These are phyloP conservation scores for Flaveria linearis DNA, from an alignment of 129 eudicot species.

Conservation along the genomic window DNA sequence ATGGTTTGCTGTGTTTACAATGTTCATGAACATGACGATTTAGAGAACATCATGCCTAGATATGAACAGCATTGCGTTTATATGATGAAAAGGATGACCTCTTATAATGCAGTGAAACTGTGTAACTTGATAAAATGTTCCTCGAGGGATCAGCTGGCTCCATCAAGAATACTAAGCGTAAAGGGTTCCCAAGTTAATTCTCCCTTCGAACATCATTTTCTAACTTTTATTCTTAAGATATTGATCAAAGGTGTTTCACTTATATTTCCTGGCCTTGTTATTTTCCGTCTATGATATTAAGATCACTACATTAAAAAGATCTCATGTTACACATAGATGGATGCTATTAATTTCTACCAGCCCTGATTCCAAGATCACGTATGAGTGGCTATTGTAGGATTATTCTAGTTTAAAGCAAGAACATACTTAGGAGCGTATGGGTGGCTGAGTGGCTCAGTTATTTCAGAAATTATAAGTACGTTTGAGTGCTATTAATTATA, in stretches of 20 bases:
- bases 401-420: conserved; percentile 1
- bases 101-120: background rate
- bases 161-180: background rate
- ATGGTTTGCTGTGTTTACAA: conserved; percentile 6
- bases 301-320: background rate
- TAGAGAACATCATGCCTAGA: conserved; percentile 4
- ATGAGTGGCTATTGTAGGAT: background rate
- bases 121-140: background rate
- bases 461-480: background rate
- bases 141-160: conserved; percentile 1
- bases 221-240: background rate
- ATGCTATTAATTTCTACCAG: background rate
- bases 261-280: conserved; percentile 1
- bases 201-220: background rate
- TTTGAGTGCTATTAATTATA: background rate
- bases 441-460: no score
- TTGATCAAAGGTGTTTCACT: conserved; percentile 1
- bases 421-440: no score
- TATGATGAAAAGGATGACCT: conserved; percentile 12
- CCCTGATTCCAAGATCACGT: conserved; percentile 12
- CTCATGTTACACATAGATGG: background rate
- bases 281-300: background rate
- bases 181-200: background rate
- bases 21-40: background rate
- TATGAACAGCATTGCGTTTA: background rate